These are phyloP conservation scores for Zostera marina DNA, from an alignment of 116 monocot genomes.

Conservation along the genomic window DNA sequence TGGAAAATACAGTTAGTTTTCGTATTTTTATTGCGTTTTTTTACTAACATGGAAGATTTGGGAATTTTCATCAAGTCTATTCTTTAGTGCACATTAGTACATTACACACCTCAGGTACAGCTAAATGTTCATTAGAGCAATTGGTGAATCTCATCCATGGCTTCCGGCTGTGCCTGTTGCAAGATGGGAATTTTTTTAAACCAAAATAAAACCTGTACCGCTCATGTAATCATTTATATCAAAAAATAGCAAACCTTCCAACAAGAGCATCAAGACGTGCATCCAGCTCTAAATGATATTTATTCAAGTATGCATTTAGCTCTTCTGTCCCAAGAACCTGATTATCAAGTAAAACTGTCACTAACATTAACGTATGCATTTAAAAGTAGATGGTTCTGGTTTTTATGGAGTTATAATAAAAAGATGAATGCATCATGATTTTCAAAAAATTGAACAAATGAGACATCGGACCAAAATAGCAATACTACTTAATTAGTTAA, in stretches of 20 bases:
- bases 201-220: neutral
- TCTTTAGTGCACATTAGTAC: too few species aligned
- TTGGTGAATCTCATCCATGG: slow-evolving; percentile 79
- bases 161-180: slow-evolving; percentile 62
- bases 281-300: slow-evolving; percentile 70
- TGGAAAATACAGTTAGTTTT: neutral
- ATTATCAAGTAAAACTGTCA: neutral
- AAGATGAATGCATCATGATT: too few species aligned
- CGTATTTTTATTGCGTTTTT: neutral
- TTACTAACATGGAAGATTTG: neutral
- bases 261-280: slow-evolving; percentile 92
- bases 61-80: too few species aligned
- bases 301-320: slow-evolving; percentile 70
- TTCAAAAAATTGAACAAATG: too few species aligned
- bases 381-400: neutral
- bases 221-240: neutral
- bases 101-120: slow-evolving; percentile 55
- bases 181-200: neutral
- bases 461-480: too few species aligned
- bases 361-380: too few species aligned
- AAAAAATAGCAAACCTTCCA: slow-evolving; percentile 42
- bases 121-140: slow-evolving; percentile 69
- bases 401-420: too few species aligned
- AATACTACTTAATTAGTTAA: too few species aligned
- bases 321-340: slow-evolving; percentile 92